These are phyloP conservation scores for Aspergillus pseudonomiae DNA, from an alignment of 2,329 filamentous ascomycete species.

Conservation along the genomic window DNA sequence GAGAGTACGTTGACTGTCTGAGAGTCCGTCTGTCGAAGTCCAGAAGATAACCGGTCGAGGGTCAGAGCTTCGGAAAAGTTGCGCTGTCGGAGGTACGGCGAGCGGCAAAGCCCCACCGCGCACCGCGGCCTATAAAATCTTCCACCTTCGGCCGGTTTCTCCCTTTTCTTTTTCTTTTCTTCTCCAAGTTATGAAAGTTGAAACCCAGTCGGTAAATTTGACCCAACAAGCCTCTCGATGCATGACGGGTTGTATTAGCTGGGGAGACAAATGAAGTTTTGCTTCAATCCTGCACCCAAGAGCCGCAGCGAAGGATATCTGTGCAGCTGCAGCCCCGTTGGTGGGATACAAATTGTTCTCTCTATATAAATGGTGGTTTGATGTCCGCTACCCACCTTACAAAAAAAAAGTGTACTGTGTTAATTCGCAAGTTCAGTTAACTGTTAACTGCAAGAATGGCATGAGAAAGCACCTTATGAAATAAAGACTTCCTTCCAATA, in stretches of 20 bases:
- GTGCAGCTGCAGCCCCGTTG: slow-evolving; percentile 54
- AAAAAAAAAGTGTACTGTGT: slow-evolving; percentile 11
- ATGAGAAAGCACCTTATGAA: slow-evolving; percentile 23
- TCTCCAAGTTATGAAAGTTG: slow-evolving; percentile 58
- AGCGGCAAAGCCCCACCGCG: slow-evolving; percentile 27
- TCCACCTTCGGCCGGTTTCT: slow-evolving; percentile 23
- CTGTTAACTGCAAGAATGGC: slow-evolving; percentile 24
- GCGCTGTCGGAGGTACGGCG: slow-evolving; percentile 29
- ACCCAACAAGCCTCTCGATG: slow-evolving; percentile 55
- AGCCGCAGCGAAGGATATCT: slow-evolving; percentile 50
- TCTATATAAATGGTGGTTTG: slow-evolving; percentile 19
- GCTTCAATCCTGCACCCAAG: slow-evolving; percentile 51
- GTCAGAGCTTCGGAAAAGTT: slow-evolving; percentile 33
- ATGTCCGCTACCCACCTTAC: slow-evolving; percentile 12
- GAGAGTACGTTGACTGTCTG: not conserved
- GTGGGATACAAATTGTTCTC: slow-evolving; percentile 45
- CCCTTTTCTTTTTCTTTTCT: slow-evolving; percentile 37
- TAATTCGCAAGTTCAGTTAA: slow-evolving; percentile 21
- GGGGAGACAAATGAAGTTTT: slow-evolving; percentile 49
- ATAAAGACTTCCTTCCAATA: slow-evolving; percentile 13
- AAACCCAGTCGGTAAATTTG: slow-evolving; percentile 61
- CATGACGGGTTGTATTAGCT: slow-evolving; percentile 62
- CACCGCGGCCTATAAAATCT: slow-evolving; percentile 26
- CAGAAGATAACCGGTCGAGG: slow-evolving; percentile 13
- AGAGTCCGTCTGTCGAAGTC: slow-evolving; percentile 9